phyloP scores from a whole-genome alignment of 2,329 filamentous ascomycete species.

The Aspergillus costaricaensis region DNA sequence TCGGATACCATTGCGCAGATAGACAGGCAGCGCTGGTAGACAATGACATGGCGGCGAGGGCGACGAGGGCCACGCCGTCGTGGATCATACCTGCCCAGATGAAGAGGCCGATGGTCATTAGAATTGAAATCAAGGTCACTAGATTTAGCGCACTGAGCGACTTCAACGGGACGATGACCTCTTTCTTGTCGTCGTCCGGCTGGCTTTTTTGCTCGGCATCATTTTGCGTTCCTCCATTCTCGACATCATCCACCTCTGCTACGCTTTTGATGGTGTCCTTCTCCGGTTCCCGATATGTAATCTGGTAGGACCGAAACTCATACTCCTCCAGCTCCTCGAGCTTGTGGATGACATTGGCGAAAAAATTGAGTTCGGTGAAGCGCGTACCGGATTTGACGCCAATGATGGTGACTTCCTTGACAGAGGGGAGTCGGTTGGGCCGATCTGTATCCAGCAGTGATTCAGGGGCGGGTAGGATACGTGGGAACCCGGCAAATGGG shows the following conservation, averaged over 20 bases:
- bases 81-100: slow-evolving; percentile 35
- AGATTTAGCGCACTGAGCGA: slow-evolving; percentile 58
- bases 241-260: not conserved
- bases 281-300: not conserved
- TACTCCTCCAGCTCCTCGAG: slow-evolving; percentile 11
- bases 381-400: slow-evolving; percentile 60
- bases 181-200: not conserved
- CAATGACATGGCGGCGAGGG: slow-evolving; percentile 55
- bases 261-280: not conserved
- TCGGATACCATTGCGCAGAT: slow-evolving; percentile 60
- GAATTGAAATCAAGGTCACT: slow-evolving; percentile 55
- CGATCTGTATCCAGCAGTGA: slow-evolving; percentile 59
- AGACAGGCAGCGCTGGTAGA: slow-evolving; percentile 58
- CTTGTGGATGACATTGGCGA: slow-evolving; percentile 62
- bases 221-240: not conserved
- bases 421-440: slow-evolving; percentile 58
- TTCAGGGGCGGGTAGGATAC: slow-evolving; percentile 64
- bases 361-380: slow-evolving; percentile 61
- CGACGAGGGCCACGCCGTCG: slow-evolving; percentile 57
- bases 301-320: slow-evolving; percentile 14
- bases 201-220: not conserved
- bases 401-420: slow-evolving; percentile 54
- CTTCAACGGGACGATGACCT: slow-evolving; percentile 21
- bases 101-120: slow-evolving; percentile 31
- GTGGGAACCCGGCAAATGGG: slow-evolving; percentile 58